Evolutionary conservation across 768 basidiomycete genomes (phyloP).

Genomic region (Termitomyces titanicus): DNA sequence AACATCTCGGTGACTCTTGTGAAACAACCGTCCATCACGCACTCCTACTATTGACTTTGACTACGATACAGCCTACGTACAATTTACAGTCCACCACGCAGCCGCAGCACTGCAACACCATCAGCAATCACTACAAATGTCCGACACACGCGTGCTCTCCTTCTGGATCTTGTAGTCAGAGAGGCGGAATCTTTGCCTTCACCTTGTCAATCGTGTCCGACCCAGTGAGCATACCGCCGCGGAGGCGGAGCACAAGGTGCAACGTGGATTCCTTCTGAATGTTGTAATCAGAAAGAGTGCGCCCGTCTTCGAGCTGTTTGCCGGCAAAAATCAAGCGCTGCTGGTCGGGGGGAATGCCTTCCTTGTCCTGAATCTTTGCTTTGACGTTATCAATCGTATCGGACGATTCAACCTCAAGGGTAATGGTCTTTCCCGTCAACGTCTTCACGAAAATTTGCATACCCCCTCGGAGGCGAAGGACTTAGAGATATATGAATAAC

Average conservation of each 20-base stretch:
- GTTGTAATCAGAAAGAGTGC: conserved; percentile 20
- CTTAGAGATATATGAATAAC: conserved; percentile 4
- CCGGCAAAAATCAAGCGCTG: conserved; percentile 20
- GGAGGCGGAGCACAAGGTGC: conserved; percentile 29
- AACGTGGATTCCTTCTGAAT: conserved; percentile 20
- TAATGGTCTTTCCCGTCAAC: conserved; percentile 19
- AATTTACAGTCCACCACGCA: conserved; percentile 34
- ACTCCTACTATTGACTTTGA: too few relatives aligned
- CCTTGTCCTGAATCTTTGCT: conserved; percentile 20
- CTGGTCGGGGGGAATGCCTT: conserved; percentile 19
- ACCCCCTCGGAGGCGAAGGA: conserved; percentile 32
- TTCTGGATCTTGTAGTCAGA: conserved; percentile 21
- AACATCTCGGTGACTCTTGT: conserved; percentile 10
- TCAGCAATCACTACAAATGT: conserved; percentile 13
- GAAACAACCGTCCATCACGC: conserved; percentile 14
- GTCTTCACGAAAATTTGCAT: conserved; percentile 25
- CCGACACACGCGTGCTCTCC: conserved; percentile 15
- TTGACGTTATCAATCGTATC: conserved; percentile 21
- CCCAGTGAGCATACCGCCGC: conserved; percentile 34
- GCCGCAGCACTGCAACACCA: conserved; percentile 31
- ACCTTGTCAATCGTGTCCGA: conserved; percentile 18
- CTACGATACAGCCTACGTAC: conserved; percentile 3
- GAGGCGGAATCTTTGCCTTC: conserved; percentile 18
- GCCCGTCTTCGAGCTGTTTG: conserved; percentile 19
- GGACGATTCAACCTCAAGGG: conserved; percentile 19